phyloP scores from a whole-genome alignment of 2,329 filamentous ascomycete species.

The Macroventuria anomochaeta region DNA sequence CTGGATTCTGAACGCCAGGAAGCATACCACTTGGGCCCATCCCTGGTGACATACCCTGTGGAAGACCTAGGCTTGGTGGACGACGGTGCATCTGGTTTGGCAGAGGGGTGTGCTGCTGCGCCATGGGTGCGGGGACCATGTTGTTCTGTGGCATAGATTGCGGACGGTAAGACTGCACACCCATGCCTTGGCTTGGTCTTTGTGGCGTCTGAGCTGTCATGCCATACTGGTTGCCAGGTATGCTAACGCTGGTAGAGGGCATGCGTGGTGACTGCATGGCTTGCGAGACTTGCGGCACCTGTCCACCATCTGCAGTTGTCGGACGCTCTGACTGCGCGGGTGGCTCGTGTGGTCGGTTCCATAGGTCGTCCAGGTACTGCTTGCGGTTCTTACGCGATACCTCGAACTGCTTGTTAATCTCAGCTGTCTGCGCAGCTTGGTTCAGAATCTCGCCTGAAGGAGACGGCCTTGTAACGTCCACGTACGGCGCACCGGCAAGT shows the following conservation, averaged over 20 bases:
- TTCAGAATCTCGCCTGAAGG: constrained; percentile 79
- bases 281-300: constrained; percentile 51
- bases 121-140: constrained; percentile 75
- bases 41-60: constrained; percentile 38
- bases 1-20: constrained; percentile 51
- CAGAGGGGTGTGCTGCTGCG: constrained; percentile 69
- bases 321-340: constrained; percentile 60
- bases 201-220: constrained; percentile 64
- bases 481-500: constrained; percentile 80
- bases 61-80: constrained; percentile 63
- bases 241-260: constrained; percentile 64
- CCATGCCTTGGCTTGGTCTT: constrained; percentile 67
- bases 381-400: constrained; percentile 79
- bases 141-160: constrained; percentile 74
- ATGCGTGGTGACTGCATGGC: constrained; percentile 59
- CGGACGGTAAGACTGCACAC: constrained; percentile 71
- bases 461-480: constrained; percentile 81
- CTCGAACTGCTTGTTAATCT: constrained; percentile 86
- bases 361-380: constrained; percentile 81
- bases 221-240: constrained; percentile 63
- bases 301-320: constrained; percentile 48
- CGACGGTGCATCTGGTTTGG: constrained; percentile 70
- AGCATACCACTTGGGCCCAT: constrained; percentile 50
- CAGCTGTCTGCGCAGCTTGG: constrained; percentile 85
- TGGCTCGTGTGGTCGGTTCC: constrained; percentile 82